Evolutionary conservation across 139 green algal genomes (phyloP), one percentile per base, ranked within the genome.

Genomic region (Diplosphaera chodatii): DNA sequence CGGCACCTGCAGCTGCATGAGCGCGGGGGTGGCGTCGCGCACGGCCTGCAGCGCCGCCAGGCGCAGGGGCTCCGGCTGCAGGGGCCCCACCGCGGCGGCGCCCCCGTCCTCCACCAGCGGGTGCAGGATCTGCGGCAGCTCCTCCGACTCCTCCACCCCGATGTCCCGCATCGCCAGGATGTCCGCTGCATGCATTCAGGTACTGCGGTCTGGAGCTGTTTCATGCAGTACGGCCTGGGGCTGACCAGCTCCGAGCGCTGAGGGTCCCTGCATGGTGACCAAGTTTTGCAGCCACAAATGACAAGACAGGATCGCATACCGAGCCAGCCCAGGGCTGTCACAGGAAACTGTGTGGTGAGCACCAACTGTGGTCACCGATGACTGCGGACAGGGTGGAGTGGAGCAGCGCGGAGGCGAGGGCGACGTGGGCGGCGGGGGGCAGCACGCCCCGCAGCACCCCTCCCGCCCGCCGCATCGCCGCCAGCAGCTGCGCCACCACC

Each of bases 121-220:
- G 48, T 59, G 48, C 48, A 59, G 18, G 13, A 59, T 59, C 48
- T 59, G 48, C 48, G 48, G 48, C 48, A 59, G 48, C 48, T 59
- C 48, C 48, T 59, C 48, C 48, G 48, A 59, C 48, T 59, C 48
- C 48, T 59, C 48, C 48, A 59, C 18, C 18, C 48, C 48, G 16
- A 59, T 59, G 48, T 59, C 48, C 48, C 48, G 48, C 48, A 59
- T 59, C 48, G 48, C 48, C 48, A 59, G 48, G 48, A 59, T 59
- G 48, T 59, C 48, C 13, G 13, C 48, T 59, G 48, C 48, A 25
- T n/a, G n/a, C n/a, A n/a, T n/a, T n/a, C n/a, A n/a, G n/a, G n/a
- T n/a, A n/a, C n/a, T n/a, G n/a, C n/a, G n/a, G n/a, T n/a, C n/a
- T n/a, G n/a, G n/a, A n/a, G n/a, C n/a, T n/a, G n/a, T n/a, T n/a